Evolutionary conservation across 2,329 filamentous ascomycete genomes (phyloP).

Genomic region (Aurifilum marmelostoma): DNA sequence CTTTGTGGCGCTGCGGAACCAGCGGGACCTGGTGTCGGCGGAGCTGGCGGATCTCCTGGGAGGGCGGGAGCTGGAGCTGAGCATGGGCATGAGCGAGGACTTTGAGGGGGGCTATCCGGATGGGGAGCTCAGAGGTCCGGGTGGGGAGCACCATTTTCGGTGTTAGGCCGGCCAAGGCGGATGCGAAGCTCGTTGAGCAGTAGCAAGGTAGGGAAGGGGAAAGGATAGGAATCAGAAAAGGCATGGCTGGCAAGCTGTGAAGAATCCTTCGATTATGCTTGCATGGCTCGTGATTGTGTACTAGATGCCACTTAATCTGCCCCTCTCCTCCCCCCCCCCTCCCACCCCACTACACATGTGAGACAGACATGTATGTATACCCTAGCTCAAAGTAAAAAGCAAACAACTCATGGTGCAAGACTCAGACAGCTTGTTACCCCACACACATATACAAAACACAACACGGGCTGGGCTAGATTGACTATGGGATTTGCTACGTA

Average conservation of each 20-base stretch:
- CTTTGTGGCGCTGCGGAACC: conserved; percentile 70
- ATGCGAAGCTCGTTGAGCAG: conserved; percentile 68
- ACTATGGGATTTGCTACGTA: background rate
- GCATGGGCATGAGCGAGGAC: conserved; percentile 98
- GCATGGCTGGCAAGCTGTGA: background rate
- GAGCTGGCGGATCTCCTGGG: conserved; percentile 55
- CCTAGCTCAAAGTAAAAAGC: background rate
- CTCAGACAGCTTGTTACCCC: background rate
- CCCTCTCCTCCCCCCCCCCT: too few relatives aligned
- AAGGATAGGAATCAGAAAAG: too few relatives aligned
- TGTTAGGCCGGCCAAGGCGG: conserved; percentile 73
- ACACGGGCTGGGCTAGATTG: background rate
- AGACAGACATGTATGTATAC: background rate
- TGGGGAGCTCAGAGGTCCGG: conserved; percentile 88
- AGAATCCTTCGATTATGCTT: background rate
- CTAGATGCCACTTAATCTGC: background rate
- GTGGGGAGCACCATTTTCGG: conserved; percentile 96
- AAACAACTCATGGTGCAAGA: background rate
- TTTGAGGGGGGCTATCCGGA: conserved; percentile 83
- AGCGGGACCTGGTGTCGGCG: conserved; percentile 69
- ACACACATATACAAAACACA: too few relatives aligned
- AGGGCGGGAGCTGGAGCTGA: conserved; percentile 72
- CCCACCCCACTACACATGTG: background rate
- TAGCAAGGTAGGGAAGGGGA: conserved; percentile 31
- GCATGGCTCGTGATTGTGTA: too few relatives aligned